Evolutionary conservation across 176 grass and related monocot genomes (phyloP).

Genomic region (Carex myosuroides): DNA sequence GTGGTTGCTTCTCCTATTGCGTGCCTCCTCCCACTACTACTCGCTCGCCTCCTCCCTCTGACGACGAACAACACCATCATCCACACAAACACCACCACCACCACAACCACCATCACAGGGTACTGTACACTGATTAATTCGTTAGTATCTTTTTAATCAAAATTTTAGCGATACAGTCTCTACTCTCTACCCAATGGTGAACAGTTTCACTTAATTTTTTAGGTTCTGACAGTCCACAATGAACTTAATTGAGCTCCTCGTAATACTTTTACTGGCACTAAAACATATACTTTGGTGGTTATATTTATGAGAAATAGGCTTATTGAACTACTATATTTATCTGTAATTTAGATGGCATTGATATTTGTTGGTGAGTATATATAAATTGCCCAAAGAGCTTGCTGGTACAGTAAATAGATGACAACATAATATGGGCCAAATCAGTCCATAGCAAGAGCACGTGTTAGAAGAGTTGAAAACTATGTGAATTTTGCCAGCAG

Average conservation of each 20-base stretch:
- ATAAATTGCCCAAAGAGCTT: background rate
- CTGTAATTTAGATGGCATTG: background rate
- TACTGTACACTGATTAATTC: background rate
- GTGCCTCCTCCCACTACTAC: background rate
- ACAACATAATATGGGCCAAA: background rate
- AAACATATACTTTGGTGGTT: background rate
- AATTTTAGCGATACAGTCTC: background rate
- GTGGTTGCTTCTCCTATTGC: constrained; percentile 40
- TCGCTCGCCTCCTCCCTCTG: background rate
- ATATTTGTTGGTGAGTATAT: background rate
- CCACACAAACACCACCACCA: background rate
- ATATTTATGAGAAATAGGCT: background rate
- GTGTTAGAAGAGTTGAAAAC: background rate
- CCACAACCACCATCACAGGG: constrained; percentile 13
- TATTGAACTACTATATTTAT: background rate
- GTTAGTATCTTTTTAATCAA: background rate
- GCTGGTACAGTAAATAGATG: background rate
- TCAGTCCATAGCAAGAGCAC: background rate
- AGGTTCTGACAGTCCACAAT: background rate
- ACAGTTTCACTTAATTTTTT: background rate
- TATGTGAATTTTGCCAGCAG: background rate
- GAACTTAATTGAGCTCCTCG: background rate
- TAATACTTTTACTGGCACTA: background rate
- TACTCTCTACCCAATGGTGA: constrained; percentile 9
- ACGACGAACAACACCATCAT: background rate